Base-by-base conservation (phyloP, 1,139 yeast genomes). In the Arxiozyma telluris region DNA sequence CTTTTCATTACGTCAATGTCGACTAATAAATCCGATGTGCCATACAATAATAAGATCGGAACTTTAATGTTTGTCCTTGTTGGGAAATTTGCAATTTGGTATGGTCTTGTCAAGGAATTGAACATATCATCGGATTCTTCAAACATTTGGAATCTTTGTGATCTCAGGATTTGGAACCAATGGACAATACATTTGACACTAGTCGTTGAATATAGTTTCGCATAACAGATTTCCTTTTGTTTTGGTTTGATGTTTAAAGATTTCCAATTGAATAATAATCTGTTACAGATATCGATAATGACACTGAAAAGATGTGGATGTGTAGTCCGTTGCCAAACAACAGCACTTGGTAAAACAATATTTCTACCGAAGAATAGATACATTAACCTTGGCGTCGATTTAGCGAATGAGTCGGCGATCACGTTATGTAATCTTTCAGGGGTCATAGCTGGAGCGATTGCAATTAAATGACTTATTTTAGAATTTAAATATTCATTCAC, bases 381-480 rank as follows among this genome's bases (percentile, higher is more conserved):
- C 64, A 91, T 76, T 46, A 89, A 71, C 53, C 82, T 78, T 1
- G 98, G 98, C 1, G 90, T 82, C 8, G 95, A 80, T 63, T 87
- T 84, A 59, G 87, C 79, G 47, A 91, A 74, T 0, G 90, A 77
- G 65, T 89, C 95, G 41, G 88, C 83, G 55, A 90, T 73, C 65
- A 80, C 77, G 59, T 91, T 87, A 58, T 84, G 82, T 25, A 91
- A 74, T 1, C 96, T 94, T 51, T 83, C 87, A 0, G 98, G 98
- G 0, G 97, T 88, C 72, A 95, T 87, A 1, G 98, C 98, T 0
- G 98, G 98, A 0, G 96, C 87, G 45, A 88, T 78, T 5, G 94
- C 96, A 53, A 91, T 79, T 57, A 91, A 80, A 59, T 81, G 78
- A 39, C 82, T 82, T 52, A 91, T 80, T 64, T 87, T 85, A 11